phyloP scores from a whole-genome alignment of 257 asterid species.

The Fraxinus quadrangulata region DNA sequence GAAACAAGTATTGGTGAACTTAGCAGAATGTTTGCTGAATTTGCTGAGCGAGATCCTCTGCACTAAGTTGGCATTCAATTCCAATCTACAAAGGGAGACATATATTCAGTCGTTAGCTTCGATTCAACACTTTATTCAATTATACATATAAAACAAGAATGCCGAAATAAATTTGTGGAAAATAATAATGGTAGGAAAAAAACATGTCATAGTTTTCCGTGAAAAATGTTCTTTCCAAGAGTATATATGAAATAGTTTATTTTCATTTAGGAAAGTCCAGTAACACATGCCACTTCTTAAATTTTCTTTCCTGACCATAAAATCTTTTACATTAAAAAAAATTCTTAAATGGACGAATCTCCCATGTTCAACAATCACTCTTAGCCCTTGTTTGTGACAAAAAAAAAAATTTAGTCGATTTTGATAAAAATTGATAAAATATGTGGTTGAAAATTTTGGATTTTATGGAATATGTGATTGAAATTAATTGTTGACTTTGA shows the following conservation, averaged over 20 bases:
- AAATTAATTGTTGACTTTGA: no score
- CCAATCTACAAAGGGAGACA: constrained; percentile 57
- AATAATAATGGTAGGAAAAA: background rate
- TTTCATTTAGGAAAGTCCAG: no score
- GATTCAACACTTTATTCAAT: background rate
- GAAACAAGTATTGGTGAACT: constrained; percentile 5
- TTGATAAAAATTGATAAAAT: no score
- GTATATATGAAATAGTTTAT: no score
- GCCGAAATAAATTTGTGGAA: background rate
- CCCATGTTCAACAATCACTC: background rate
- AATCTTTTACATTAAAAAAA: no score
- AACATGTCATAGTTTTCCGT: constrained; percentile 14
- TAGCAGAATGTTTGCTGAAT: constrained; percentile 89
- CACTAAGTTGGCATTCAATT: constrained; percentile 94
- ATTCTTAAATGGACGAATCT: background rate
- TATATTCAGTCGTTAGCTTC: constrained; percentile 18
- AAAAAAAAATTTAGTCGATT: no score
- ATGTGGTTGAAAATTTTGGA: no score
- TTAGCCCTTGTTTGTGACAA: no score
- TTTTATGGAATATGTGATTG: no score
- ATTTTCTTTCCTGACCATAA: no score
- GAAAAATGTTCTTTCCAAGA: constrained; percentile 2
- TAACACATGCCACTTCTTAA: no score
- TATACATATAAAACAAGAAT: background rate
- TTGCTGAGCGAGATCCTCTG: constrained; percentile 87